Base-by-base conservation (phyloP, 2,329 filamentous ascomycete genomes). In the Phaeomoniella chlamydospora region DNA sequence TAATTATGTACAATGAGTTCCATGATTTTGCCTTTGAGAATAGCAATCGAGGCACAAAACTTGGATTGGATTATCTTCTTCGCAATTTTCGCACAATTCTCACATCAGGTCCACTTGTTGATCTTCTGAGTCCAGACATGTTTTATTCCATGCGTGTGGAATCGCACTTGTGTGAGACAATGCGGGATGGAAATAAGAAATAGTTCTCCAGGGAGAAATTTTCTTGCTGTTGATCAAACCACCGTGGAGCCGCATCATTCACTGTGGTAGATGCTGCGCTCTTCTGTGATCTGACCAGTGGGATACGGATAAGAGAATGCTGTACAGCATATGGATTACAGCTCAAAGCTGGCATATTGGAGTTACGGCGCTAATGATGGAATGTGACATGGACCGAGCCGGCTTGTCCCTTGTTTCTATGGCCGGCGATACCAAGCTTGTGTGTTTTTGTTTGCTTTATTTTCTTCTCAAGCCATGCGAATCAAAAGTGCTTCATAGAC, bases 1-100 rank as follows among this genome's bases (percentile, higher is more conserved):
- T 68, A 39, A 65, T 64, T 51, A 81, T 87, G 73, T 86, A 86
- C 59, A 64, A 72, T 51, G 80, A 86, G 54, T 85, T 86, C 59
- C 72, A 74, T 43, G 61, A 64, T 48, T 66, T 71, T 52, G 80
- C 80, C 37, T 59, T 77, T 41, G 72, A 77, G 50, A 80, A 86
- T 56, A 63, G 68, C 37, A 54, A 57, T 39, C 62, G 62, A 48
- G 58, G 59, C 48, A 65, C 65, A 40, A 61, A 62, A 40, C 60
- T 61, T 43, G 80, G 80, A 34, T 61, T 81, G 50, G 65, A 65
- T 39, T 70, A 70, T 51, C 61, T 85, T 37, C 61, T 81, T 46
- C 68, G 70, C 33, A 83, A 77, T 54, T 82, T 82, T 53, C 67
- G 68, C 49, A 62, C 67, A 47, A 64, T 67, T 44, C 59, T 77